Evolutionary conservation across 257 asterid genomes (phyloP).

Genomic region (Ophiorrhiza pumila): DNA sequence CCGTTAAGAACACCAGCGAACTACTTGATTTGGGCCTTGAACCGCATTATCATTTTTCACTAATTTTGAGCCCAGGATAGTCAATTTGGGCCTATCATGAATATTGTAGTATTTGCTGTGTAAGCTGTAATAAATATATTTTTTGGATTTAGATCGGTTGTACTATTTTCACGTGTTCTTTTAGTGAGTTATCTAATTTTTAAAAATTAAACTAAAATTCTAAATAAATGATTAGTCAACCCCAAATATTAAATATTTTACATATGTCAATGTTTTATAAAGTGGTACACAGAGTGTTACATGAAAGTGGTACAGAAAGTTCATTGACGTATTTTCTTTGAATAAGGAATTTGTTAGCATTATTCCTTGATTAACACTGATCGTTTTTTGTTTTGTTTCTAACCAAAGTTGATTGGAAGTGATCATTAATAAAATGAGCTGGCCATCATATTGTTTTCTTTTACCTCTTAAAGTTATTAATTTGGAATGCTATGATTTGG

Average conservation of each 20-base stretch:
- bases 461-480: neutral
- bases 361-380: neutral
- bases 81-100: neutral
- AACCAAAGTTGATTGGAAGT: neutral
- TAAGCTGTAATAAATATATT: no score
- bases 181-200: no score
- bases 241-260: no score
- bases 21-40: neutral
- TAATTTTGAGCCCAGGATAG: neutral
- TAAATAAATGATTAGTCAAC: no score
- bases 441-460: neutral
- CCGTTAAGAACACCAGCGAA: slow-evolving; percentile 10
- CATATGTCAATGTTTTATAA: no score
- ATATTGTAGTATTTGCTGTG: neutral
- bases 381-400: no score
- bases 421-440: neutral
- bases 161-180: no score
- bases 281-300: no score
- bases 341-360: neutral
- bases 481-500: slow-evolving; percentile 16
- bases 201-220: no score
- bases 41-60: neutral
- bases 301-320: no score
- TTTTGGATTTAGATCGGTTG: no score
- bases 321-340: neutral